Evolutionary conservation across 306 rosid genomes (phyloP).

Genomic region (Macrotyloma uniflorum): DNA sequence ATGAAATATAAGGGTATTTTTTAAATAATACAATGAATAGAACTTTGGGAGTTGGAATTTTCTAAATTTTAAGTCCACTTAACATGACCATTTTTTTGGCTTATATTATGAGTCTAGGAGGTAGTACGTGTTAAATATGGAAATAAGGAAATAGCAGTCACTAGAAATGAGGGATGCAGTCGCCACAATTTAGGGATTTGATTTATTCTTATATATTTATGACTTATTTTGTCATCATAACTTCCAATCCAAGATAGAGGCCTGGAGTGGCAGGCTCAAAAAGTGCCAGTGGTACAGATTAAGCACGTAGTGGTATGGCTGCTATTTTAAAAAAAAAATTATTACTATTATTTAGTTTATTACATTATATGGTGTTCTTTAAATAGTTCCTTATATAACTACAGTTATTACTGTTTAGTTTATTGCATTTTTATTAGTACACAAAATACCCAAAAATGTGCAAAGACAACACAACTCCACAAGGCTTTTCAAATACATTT

Average conservation of each 20-base stretch:
- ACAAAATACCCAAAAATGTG: slow-evolving; percentile 7
- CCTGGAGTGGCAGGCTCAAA: too few relatives aligned
- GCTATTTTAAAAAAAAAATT: too few relatives aligned
- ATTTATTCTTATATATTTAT: background rate
- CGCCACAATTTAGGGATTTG: background rate
- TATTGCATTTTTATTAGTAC: background rate
- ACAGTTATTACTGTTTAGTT: background rate
- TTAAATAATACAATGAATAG: too few relatives aligned
- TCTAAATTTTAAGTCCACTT: too few relatives aligned
- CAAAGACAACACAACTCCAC: background rate
- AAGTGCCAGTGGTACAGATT: too few relatives aligned
- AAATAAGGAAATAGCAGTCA: background rate
- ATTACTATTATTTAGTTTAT: too few relatives aligned
- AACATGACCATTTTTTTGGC: too few relatives aligned
- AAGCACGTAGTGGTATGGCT: too few relatives aligned
- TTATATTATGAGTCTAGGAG: too few relatives aligned
- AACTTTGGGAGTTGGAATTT: too few relatives aligned
- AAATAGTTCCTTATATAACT: background rate
- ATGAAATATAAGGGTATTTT: too few relatives aligned
- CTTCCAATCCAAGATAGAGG: too few relatives aligned
- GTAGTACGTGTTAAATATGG: background rate
- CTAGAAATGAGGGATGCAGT: background rate
- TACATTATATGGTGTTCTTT: background rate
- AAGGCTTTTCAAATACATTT: background rate
- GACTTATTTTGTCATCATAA: background rate